A percentile compares a stretch with the other conserved stretches of the same genome.
Conservation (phyloP, 169 alveolate species). For the Plasmodium vivax region DNA sequence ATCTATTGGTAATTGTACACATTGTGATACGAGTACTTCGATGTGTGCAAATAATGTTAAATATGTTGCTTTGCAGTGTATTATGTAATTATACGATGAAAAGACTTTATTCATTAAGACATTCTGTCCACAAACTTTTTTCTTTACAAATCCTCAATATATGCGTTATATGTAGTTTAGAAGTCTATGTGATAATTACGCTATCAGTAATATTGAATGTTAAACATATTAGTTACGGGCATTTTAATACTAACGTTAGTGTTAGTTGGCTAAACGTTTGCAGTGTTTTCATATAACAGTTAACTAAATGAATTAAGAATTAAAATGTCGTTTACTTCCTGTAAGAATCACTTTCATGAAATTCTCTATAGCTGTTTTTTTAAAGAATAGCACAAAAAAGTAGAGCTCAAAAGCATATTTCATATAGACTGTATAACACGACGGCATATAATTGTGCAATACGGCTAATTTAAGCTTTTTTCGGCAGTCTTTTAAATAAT, state of each 20-base stretch:
- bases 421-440: not conserved
- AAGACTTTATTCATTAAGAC: not conserved
- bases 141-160: not conserved
- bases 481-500: not conserved
- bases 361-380: not conserved
- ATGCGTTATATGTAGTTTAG: not conserved
- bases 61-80: not conserved
- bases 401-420: not conserved
- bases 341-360: not conserved
- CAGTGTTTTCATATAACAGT: not conserved
- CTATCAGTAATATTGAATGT: not conserved
- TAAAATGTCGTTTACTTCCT: not conserved
- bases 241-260: not conserved
- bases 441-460: not conserved
- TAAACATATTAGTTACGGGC: not conserved
- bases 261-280: not conserved
- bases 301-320: not conserved
- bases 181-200: not conserved
- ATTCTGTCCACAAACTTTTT: not conserved
- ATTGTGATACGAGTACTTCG: not conserved
- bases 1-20: not conserved
- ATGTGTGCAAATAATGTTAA: not conserved
- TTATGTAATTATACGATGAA: not conserved
- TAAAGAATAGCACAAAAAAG: not conserved
- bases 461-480: not conserved